phyloP scores from a whole-genome alignment of 176 grass and related monocot species.

The Triticum dicoccoides region DNA sequence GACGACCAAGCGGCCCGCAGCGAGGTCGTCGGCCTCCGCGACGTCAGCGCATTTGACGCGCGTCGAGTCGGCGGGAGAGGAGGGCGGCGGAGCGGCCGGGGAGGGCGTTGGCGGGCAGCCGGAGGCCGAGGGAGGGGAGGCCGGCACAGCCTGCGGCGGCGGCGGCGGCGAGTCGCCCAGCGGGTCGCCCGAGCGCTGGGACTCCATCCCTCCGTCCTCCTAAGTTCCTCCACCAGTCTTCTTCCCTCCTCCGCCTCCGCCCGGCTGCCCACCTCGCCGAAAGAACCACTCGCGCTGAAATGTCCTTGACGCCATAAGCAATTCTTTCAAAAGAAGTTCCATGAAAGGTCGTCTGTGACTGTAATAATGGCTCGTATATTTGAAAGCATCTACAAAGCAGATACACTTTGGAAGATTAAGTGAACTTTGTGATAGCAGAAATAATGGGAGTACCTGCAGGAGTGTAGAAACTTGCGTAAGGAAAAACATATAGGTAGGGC shows the following conservation, averaged over 20 bases:
- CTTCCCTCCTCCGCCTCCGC: background rate
- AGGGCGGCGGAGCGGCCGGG: no score
- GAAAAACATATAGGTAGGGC: background rate
- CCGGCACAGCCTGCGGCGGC: no score
- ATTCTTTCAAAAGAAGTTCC: background rate
- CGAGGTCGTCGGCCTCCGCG: no score
- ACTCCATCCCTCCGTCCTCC: no score
- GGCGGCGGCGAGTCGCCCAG: no score
- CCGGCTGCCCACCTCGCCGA: background rate
- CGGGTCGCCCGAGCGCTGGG: no score
- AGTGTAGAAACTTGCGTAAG: background rate
- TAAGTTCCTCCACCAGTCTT: background rate
- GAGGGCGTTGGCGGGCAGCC: no score
- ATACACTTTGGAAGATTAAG: background rate
- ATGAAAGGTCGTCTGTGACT: background rate
- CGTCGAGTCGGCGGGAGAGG: no score
- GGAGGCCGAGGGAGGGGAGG: no score
- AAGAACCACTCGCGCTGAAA: slow-evolving; percentile 40
- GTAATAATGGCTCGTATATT: background rate
- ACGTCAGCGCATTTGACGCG: no score
- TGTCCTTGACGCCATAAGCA: background rate
- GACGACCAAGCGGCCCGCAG: no score
- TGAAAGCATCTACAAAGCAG: no score
- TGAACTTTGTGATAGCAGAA: background rate
- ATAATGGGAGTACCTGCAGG: background rate